phyloP scores from a whole-genome alignment of 495 filamentous ascomycete species.

The Podospora tetraspora region DNA sequence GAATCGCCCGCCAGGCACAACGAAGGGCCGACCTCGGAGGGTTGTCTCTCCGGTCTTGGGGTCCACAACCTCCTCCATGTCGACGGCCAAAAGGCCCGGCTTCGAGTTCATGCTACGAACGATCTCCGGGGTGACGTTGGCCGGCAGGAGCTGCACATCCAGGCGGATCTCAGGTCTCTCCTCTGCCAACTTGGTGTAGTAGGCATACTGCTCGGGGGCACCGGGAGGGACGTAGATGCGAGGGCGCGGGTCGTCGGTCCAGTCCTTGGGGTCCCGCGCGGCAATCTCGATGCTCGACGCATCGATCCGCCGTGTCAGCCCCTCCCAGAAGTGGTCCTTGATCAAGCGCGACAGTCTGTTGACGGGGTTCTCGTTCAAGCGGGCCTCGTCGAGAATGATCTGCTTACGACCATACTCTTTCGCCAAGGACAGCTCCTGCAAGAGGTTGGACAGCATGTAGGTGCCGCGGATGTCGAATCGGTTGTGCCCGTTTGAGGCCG shows the following conservation, averaged over 20 bases:
- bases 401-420: conserved; percentile 77
- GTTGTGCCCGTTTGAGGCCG: conserved; percentile 78
- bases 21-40: conserved; percentile 79
- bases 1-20: conserved; percentile 93
- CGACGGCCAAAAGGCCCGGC: conserved; percentile 83
- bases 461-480: conserved; percentile 83
- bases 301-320: conserved; percentile 82
- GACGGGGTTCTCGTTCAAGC: conserved; percentile 89
- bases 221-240: conserved; percentile 89
- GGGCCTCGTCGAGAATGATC: conserved; percentile 79
- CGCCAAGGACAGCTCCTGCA: conserved; percentile 89
- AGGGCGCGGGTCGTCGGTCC: conserved; percentile 78
- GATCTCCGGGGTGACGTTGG: conserved; percentile 69
- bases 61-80: conserved; percentile 71
- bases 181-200: conserved; percentile 71
- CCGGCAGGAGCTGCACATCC: conserved; percentile 73
- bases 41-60: conserved; percentile 58
- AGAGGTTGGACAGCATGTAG: conserved; percentile 90
- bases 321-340: conserved; percentile 82
- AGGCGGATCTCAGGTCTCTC: conserved; percentile 74
- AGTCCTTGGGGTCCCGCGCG: conserved; percentile 83
- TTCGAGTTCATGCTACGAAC: conserved; percentile 67
- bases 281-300: conserved; percentile 79
- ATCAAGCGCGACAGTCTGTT: conserved; percentile 80
- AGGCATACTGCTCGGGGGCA: conserved; percentile 79